Base-by-base conservation (phyloP, 768 basidiomycete genomes). In the Mrakia frigida region DNA sequence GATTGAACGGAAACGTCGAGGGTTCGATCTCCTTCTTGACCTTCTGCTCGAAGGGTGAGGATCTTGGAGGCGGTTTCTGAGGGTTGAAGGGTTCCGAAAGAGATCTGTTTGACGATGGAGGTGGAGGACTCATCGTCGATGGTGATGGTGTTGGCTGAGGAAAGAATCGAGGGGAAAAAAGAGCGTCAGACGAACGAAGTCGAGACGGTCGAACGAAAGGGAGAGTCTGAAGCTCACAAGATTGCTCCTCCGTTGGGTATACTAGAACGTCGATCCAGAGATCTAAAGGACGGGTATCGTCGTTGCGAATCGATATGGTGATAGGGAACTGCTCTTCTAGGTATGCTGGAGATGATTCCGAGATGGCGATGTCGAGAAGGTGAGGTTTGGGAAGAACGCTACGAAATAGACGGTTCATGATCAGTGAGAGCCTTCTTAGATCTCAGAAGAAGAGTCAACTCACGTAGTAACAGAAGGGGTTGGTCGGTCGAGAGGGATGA, bases 241-340 rank as follows among this genome's bases (percentile, higher is more conserved):
- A 87, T 76, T 88, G 87, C 78, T 92, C 92, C 70, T 92, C 91
- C 2, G 88, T 67, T 87, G 94, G 94, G 73, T 93, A 92, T 46
- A 98, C 83, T 75, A 96, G 85, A 6, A 92, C 87, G 74, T 94
- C 91, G 14, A 93, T 84, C 6, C 86, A 84, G 18, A 92, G 83
- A 23, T 91, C 88, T 16, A 98, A 83, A 35, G 89, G 86, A 28
- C 88, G 85, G 65, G 88, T 87, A 81, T 97, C 94, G 6, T 84
- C 80, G 81, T 94, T 97, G 6, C 84, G 87, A 21, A 96, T 86
- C 65, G 88, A 86, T 59, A 98, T 85, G 16, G 82, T 81, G 79
- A 98, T 90, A 0, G 91, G 89, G 80, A 91, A 92, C 63, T 87
- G 86, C 82, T 97, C 95, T 78, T 91, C 90, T 50, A 96, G 82